Conservation (phyloP, 2,329 filamentous ascomycete genomes). For the Ophiostoma australiae region DNA sequence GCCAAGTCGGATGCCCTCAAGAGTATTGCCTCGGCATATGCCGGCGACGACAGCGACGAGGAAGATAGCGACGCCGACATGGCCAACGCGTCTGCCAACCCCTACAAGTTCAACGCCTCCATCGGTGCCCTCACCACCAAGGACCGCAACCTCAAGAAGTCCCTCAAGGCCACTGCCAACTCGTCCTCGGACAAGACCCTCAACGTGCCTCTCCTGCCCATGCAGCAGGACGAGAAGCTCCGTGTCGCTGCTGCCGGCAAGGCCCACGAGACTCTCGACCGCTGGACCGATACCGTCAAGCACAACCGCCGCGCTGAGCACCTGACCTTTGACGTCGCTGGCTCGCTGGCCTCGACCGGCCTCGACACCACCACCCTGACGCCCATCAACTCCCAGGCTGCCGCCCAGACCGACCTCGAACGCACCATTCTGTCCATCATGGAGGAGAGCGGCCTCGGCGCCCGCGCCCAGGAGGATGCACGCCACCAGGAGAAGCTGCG, state of each 20-base stretch:
- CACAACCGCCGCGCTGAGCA: slow-evolving; percentile 88
- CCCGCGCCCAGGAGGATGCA: slow-evolving; percentile 33
- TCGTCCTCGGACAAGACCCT: slow-evolving; percentile 64
- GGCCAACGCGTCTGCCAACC: slow-evolving; percentile 36
- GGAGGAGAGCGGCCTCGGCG: slow-evolving; percentile 75
- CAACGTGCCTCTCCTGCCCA: slow-evolving; percentile 73
- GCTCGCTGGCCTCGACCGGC: slow-evolving; percentile 60
- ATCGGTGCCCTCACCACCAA: slow-evolving; percentile 14
- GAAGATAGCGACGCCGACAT: slow-evolving; percentile 43
- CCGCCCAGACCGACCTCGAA: slow-evolving; percentile 75
- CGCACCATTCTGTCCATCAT: slow-evolving; percentile 82
- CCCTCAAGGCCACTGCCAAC: slow-evolving; percentile 63
- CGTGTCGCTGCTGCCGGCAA: slow-evolving; percentile 80
- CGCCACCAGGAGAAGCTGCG: slow-evolving; percentile 44
- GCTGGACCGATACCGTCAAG: slow-evolving; percentile 95
- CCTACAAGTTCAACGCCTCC: slow-evolving; percentile 20
- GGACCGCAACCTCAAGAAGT: slow-evolving; percentile 55
- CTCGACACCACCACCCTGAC: slow-evolving; percentile 49
- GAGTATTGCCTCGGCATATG: slow-evolving; percentile 64
- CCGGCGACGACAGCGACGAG: slow-evolving; percentile 41
- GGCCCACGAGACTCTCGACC: slow-evolving; percentile 81
- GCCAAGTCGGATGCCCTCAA: slow-evolving; percentile 51
- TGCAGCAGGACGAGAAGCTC: slow-evolving; percentile 80
- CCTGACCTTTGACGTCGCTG: slow-evolving; percentile 76
- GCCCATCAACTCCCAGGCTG: slow-evolving; percentile 55